Percentiles rank a stretch among this genome's conserved stretches.
phyloP scores from a whole-genome alignment of 306 rosid genomes.

The Cicer chorassanicum region DNA sequence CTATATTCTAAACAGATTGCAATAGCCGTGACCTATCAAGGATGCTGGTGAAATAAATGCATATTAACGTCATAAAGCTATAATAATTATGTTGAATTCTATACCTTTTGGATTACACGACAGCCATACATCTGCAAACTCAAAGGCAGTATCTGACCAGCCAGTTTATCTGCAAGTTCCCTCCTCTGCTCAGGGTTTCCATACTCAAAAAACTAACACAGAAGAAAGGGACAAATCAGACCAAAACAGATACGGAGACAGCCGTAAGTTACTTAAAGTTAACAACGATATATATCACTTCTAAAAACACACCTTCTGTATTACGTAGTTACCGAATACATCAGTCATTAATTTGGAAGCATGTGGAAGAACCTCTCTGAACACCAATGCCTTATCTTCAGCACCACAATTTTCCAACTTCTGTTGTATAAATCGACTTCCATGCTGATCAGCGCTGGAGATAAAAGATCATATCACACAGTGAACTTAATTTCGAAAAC shows the following conservation, averaged over 20 bases:
- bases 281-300: slow-evolving; percentile 6
- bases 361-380: slow-evolving; percentile 62
- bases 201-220: slow-evolving; percentile 57
- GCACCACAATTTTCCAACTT: slow-evolving; percentile 55
- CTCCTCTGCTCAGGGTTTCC: slow-evolving; percentile 58
- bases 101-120: slow-evolving; percentile 63
- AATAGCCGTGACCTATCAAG: slow-evolving; percentile 15
- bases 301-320: slow-evolving; percentile 54
- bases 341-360: slow-evolving; percentile 60
- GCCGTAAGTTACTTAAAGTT: slow-evolving; percentile 22
- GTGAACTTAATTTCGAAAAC: slow-evolving; percentile 41
- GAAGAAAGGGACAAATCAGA: slow-evolving; percentile 28
- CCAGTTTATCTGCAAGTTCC: slow-evolving; percentile 54
- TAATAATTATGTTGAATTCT: slow-evolving; percentile 18
- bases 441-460: slow-evolving; percentile 65
- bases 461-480: slow-evolving; percentile 39
- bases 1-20: slow-evolving; percentile 19
- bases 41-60: slow-evolving; percentile 26
- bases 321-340: slow-evolving; percentile 64
- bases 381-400: slow-evolving; percentile 60
- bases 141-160: slow-evolving; percentile 58
- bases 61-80: slow-evolving; percentile 23
- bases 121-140: slow-evolving; percentile 69
- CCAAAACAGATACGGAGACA: slow-evolving; percentile 4
- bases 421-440: slow-evolving; percentile 67